Base-by-base conservation (phyloP, 345 rosid species). In the Eucalyptus camaldulensis region DNA sequence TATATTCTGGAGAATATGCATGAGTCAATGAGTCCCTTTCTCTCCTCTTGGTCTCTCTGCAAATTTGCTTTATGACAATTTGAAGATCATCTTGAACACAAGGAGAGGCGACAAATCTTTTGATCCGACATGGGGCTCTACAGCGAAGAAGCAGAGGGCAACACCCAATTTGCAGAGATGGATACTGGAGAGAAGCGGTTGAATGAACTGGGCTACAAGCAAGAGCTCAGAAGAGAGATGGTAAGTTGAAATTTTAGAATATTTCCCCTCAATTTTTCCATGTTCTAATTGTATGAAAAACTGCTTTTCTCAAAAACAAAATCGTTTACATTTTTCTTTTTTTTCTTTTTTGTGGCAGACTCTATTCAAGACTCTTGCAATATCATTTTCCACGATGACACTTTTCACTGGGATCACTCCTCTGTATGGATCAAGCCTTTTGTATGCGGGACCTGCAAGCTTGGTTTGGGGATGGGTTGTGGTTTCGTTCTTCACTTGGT, bases 401-500 rank as follows among this genome's bases (percentile, higher is more conserved):
- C 95, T 95, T 53, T 95, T 95, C 91, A 93, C 95, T 6, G 95
- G 96, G 92, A 93, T 93, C 54, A 93, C 94, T 80, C 96, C 96
- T 13, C 88, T 94, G 90, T 94, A 93, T 88, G 96, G 96, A 37
- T 91, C 94, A 81, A 95, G 95, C 94, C 95, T 95, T 45, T 85
- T 90, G 49, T 91, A 94, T 50, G 95, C 94, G 62, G 95, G 95
- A 10, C 96, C 95, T 76, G 95, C 96, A 31, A 91, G 88, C 88
- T 92, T 95, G 65, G 95, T 95, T 43, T 95, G 96, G 96, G 95
- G 95, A 47, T 95, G 96, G 96, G 92, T 94, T 24, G 93, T 95
- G 83, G 95, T 95, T 6, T 88, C 96, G 14, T 94, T 93, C 94
- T 94, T 95, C 93, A 94, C 96, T 62, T 94, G 94, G 92, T 93